Base-by-base conservation (phyloP, 805 yeast species). In the Ogataea nakhonphanomensis region DNA sequence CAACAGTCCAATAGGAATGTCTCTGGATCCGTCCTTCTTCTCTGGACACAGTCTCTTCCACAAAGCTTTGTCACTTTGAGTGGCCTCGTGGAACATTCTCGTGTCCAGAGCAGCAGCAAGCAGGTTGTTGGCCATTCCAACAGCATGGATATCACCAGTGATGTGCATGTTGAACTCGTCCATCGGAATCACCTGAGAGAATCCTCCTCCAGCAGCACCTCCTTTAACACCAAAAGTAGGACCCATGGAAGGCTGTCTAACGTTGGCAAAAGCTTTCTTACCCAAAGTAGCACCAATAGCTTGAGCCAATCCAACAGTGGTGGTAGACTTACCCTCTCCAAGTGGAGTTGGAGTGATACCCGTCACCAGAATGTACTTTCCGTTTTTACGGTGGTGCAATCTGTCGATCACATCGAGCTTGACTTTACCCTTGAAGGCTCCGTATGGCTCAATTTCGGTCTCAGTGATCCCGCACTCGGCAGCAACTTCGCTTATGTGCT, bases 131-230 rank as follows among this genome's bases (percentile, higher is more conserved):
- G 98, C 98, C 44, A 89, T 89, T 36, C 89, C 80, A 45, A 91
- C 89, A 33, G 98, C 98, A 66, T 91, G 98, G 51, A 91, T 91
- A 63, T 91, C 99, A 61, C 98, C 98, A 36, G 98, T 91, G 51
- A 91, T 73, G 63, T 91, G 98, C 86, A 93, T 79, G 70, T 93
- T 91, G 73, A 91, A 91, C 67, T 91, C 97, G 65, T 91, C 99
- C 97, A 91, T 91, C 37, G 98, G 98, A 54, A 91, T 90, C 33
- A 91, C 98, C 68, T 91, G 98, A 2, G 98, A 77, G 65, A 89
- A 91, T 34, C 98, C 98, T 61, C 98, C 99, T 55, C 99, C 99
- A 13, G 98, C 98, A 43, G 99, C 99, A 65, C 98, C 98, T 58
- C 99, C 99, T 69, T 91, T 91, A 55, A 91, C 89, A 64, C 99